A percentile compares a stretch with the other conserved stretches of the same genome.
These are phyloP conservation scores for Ascochyta viciae-villosae DNA, from an alignment of 2,329 filamentous ascomycete species.

Conservation along the genomic window DNA sequence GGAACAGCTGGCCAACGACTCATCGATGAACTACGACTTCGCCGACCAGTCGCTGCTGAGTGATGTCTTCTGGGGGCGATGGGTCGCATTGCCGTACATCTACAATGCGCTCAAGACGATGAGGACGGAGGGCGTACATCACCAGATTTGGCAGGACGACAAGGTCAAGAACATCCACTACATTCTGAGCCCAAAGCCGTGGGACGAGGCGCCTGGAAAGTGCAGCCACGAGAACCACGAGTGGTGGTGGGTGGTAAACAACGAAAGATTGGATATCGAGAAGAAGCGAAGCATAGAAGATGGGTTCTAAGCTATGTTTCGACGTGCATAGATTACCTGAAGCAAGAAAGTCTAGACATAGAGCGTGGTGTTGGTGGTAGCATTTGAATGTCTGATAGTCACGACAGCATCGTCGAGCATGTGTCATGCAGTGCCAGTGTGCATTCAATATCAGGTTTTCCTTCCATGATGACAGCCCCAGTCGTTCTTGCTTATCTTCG, in stretches of 20 bases:
- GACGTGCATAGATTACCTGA: not conserved
- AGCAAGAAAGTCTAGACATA: not conserved
- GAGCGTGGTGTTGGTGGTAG: constrained; percentile 6
- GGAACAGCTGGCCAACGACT: constrained; percentile 54
- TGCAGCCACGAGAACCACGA: constrained; percentile 58
- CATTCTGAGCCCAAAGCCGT: constrained; percentile 68
- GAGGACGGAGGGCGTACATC: constrained; percentile 62
- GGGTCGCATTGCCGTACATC: constrained; percentile 66
- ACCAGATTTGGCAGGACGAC: constrained; percentile 66
- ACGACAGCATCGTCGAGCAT: not conserved
- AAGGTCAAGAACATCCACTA: constrained; percentile 70
- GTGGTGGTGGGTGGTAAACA: constrained; percentile 66
- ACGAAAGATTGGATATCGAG: constrained; percentile 58
- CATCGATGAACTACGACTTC: constrained; percentile 63
- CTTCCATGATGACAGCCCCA: not conserved
- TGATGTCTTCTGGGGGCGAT: constrained; percentile 64
- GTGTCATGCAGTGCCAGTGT: too few relatives aligned
- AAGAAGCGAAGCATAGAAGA: constrained; percentile 57
- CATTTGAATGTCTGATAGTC: constrained; percentile 5
- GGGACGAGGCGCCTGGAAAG: constrained; percentile 61
- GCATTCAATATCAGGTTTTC: too few relatives aligned
- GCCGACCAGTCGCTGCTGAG: constrained; percentile 65
- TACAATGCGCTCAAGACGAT: constrained; percentile 70
- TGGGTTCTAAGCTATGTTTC: constrained; percentile 51
- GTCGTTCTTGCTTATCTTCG: not conserved